A percentile compares a stretch with the other conserved stretches of the same genome.
Evolutionary conservation across 495 filamentous ascomycete genomes (phyloP).

Genomic region (Penicillium cosmopolitanum): DNA sequence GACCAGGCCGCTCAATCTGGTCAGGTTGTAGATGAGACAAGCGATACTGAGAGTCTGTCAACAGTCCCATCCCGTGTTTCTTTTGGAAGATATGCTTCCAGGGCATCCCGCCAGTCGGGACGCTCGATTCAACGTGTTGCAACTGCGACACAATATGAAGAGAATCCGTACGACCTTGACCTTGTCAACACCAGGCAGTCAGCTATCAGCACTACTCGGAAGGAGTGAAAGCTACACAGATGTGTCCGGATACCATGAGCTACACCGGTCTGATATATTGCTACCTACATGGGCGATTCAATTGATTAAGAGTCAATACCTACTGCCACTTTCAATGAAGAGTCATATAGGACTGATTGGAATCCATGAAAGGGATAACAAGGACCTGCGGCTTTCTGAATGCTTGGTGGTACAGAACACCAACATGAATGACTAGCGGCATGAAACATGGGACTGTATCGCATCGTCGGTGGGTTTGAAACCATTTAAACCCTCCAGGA

Average conservation of each 20-base stretch:
- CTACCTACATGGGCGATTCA: too few relatives aligned
- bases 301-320: too few relatives aligned
- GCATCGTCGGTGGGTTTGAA: too few relatives aligned
- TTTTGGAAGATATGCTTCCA: slow-evolving; percentile 25
- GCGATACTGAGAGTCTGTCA: slow-evolving; percentile 30
- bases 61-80: slow-evolving; percentile 29
- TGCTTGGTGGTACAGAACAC: too few relatives aligned
- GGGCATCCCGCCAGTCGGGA: slow-evolving; percentile 35
- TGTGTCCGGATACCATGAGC: background rate
- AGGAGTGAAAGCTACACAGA: slow-evolving; percentile 13
- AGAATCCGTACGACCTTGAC: slow-evolving; percentile 44
- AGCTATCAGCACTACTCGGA: slow-evolving; percentile 28
- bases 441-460: too few relatives aligned
- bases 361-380: too few relatives aligned
- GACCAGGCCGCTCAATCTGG: slow-evolving; percentile 14
- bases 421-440: too few relatives aligned
- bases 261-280: too few relatives aligned
- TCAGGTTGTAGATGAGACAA: slow-evolving; percentile 9
- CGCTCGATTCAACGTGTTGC: slow-evolving; percentile 28
- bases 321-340: too few relatives aligned
- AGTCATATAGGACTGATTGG: too few relatives aligned
- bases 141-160: slow-evolving; percentile 41
- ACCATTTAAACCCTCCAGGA: too few relatives aligned
- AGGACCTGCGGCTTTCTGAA: too few relatives aligned
- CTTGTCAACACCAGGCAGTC: slow-evolving; percentile 42